Base-by-base conservation (phyloP, 1,139 yeast genomes). In the Candida sp. region DNA sequence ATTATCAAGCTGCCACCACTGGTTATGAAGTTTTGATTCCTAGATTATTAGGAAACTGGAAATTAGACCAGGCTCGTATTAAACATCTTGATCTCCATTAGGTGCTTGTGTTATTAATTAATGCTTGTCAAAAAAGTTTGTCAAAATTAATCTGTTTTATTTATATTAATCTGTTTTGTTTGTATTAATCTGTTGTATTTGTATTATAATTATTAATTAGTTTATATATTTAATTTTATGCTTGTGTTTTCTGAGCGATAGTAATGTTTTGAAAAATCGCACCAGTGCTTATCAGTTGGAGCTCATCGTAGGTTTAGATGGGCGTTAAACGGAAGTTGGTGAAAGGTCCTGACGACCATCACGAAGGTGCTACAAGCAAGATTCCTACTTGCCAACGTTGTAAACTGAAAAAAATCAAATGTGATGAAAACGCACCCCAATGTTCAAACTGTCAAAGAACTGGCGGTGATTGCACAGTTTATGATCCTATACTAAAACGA, bases 381-480 rank as follows among this genome's bases (percentile, higher is more conserved):
- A 83, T 86, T 21, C 79, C 89, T 1, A 96, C 97, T 1, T 90
- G 97, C 57, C 86, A 83, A 54, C 69, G 96, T 43, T 90, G 97
- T 55, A 75, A 96, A 22, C 60, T 71, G 45, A 84, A 88, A 56
- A 90, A 90, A 63, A 80, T 88, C 44, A 82, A 82, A 55, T 90
- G 97, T 66, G 95, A 90, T 52, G 91, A 85, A 51, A 79, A 79
- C 52, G 84, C 87, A 60, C 96, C 96, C 1, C 78, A 81, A 43
- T 90, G 97, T 58, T 68, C 80, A 11, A 77, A 79, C 36, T 89
- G 97, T 63, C 73, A 70, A 23, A 82, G 80, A 53, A 84, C 86
- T 15, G 79, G 81, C 5, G 83, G 70, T 3, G 87, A 85, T 15
- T 89, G 97, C 63, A 82, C 88, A 21, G 90, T 95, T 0, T 63